phyloP scores from a whole-genome alignment of 2,329 filamentous ascomycete genomes.

The Trichoderma simmonsii region DNA sequence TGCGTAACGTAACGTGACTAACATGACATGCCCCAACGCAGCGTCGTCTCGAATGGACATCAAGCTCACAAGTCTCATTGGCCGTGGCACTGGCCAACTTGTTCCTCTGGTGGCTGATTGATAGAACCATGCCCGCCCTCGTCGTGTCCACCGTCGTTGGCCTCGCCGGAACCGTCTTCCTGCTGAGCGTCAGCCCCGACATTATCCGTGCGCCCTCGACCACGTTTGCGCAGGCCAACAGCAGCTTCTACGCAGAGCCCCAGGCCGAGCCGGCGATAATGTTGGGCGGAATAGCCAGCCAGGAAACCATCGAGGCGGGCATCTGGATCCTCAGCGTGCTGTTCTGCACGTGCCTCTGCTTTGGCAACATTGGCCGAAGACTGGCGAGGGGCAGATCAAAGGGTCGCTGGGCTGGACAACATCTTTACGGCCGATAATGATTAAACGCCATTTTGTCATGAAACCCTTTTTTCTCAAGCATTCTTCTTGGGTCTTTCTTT shows the following conservation, averaged over 20 bases:
- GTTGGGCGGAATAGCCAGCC: conserved; percentile 54
- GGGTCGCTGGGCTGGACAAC: conserved; percentile 46
- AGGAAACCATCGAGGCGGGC: conserved; percentile 66
- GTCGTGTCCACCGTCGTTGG: conserved; percentile 73
- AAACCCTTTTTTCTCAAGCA: background rate
- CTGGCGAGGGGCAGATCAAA: conserved; percentile 55
- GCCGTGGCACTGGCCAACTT: conserved; percentile 90
- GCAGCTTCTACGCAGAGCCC: conserved; percentile 5
- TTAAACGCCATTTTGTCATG: background rate
- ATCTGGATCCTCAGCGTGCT: conserved; percentile 92
- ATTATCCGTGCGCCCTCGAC: conserved; percentile 68
- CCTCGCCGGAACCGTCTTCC: conserved; percentile 66
- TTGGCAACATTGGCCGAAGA: conserved; percentile 88
- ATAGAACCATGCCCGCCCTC: conserved; percentile 82
- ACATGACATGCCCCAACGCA: conserved; percentile 35
- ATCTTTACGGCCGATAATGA: conserved; percentile 19
- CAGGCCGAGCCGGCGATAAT: conserved; percentile 20
- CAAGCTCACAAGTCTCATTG: conserved; percentile 86
- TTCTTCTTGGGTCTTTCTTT: background rate
- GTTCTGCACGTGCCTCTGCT: conserved; percentile 92
- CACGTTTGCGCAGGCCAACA: conserved; percentile 32
- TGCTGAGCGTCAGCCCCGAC: conserved; percentile 73
- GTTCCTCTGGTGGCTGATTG: conserved; percentile 92
- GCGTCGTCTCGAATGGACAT: conserved; percentile 90
- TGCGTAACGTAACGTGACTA: background rate